These are phyloP conservation scores for Chytriomyces sp. DNA, from an alignment of 192 early-diverging fungal genomes.

Conservation along the genomic window DNA sequence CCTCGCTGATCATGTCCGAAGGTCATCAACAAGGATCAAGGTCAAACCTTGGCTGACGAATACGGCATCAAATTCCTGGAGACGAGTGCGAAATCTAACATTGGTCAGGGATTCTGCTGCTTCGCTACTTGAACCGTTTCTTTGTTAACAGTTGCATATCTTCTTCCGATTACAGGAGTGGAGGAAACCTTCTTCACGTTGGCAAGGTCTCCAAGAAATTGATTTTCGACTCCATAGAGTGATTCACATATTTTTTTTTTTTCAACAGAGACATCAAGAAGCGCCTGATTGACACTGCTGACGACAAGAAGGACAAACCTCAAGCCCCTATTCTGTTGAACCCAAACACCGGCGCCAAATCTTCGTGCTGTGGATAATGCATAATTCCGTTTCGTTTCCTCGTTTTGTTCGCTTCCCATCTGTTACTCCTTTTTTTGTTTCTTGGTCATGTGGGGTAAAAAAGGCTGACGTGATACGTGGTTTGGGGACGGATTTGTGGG, in stretches of 20 bases:
- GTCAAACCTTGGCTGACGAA: conserved; percentile 92
- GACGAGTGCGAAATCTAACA: conserved; percentile 98
- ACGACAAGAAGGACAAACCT: conserved; percentile 58
- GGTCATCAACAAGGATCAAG: conserved; percentile 94
- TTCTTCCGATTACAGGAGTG: conserved; percentile 42
- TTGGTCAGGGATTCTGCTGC: conserved; percentile 53
- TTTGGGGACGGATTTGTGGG: too few relatives aligned
- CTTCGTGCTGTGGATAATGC: conserved; percentile 27
- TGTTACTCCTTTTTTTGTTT: too few relatives aligned
- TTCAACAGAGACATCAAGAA: conserved; percentile 91
- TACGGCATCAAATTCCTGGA: conserved; percentile 95
- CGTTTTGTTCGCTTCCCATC: too few relatives aligned
- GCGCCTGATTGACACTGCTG: conserved; percentile 90
- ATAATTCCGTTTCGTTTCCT: too few relatives aligned
- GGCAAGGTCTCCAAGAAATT: conserved; percentile 66
- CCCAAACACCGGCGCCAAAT: neutral
- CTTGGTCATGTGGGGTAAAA: too few relatives aligned
- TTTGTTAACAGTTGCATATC: neutral
- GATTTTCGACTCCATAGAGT: conserved; percentile 36
- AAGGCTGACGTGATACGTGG: too few relatives aligned
- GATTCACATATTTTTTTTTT: neutral
- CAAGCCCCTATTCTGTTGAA: conserved; percentile 29
- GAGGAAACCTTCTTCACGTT: conserved; percentile 98
- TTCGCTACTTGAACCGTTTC: neutral
- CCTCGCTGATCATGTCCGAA: conserved; percentile 38